Base-by-base conservation (phyloP, 306 rosid genomes). In the Cyclanthera cordifolia region DNA sequence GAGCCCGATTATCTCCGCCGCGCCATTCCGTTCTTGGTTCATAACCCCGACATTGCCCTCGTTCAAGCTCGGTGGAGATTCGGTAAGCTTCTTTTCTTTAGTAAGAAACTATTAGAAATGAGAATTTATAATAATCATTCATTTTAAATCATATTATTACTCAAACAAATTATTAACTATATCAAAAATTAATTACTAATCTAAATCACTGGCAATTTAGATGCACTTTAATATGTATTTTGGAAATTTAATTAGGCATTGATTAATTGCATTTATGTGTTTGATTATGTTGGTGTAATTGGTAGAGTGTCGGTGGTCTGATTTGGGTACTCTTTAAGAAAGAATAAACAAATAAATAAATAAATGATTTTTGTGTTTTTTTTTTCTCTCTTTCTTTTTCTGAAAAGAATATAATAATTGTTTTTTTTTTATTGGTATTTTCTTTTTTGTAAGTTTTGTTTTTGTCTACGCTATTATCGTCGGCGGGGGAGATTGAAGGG, bases 31-130 rank as follows among this genome's bases (percentile, higher is more conserved):
- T 94, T 90, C 86, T 59, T 94, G 75, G 87, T 75, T 34, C 82
- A 86, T 20, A 94, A 94, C 66, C 87, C 97, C 1, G 86, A 90
- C 7, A 69, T 94, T 69, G 99, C 99, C 27, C 69, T 94, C 67
- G 92, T 90, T 80, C 99, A 94, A 82, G 97, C 87, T 68, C 99
- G 99, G 20, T 94, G 99, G 99, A 83, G 92, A 90, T 94, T 94
- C 54, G 99, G 99, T 94, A 88, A 73, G 58, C 63, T 51, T 27
- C 19, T 58, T 60, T 34, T 60, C 5, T 32, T 32, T 32, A 3
- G 6, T 32, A n/a, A n/a, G n/a, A n/a, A n/a, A n/a, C n/a, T n/a
- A n/a, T n/a, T n/a, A n/a, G n/a, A n/a, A n/a, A n/a, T n/a, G n/a
- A n/a, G n/a, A n/a, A n/a, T n/a, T n/a, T n/a, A n/a, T n/a, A n/a